Base-by-base conservation (phyloP, 805 yeast species). In the Alloascoidea africana region DNA sequence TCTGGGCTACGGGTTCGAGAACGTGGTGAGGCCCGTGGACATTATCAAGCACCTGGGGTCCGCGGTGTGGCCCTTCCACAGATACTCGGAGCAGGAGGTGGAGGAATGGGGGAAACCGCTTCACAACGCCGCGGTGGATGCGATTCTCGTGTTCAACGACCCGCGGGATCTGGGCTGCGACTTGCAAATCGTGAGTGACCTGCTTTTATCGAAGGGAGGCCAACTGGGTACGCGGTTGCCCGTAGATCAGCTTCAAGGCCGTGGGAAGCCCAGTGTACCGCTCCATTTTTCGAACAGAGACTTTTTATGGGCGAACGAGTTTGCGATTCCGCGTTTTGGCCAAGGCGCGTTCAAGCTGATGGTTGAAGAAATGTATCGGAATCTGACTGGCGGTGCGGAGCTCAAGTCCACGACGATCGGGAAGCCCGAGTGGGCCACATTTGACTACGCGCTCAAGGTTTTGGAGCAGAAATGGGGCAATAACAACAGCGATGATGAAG, bases 101-200 rank as follows among this genome's bases (percentile, higher is more conserved):
- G 55, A 58, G 13, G 45, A 52, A 34, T 73, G 62, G 56, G 65
- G 67, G 0, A 50, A 52, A 16, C 61, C 64, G 2, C 33, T 43
- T 14, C 56, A 48, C 16, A 47, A 54, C 33, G 48, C 48, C 41
- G 70, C 70, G 15, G 64, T 83, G 41, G 94, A 85, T 44, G 87
- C 86, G 2, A 63, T 87, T 1, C 58, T 87, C 42, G 85, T 86
- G 17, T 85, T 86, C 56, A 81, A 81, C 50, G 96, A 87, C 54
- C 86, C 96, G 3, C 63, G 94, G 41, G 96, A 86, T 53, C 68
- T 85, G 76, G 86, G 83, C 1, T 70, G 87, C 1, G 96, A 86
- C 53, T 49, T 77, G 5, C 96, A 86, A 58, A 67, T 87, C 14
- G 72, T 84, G 2, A 53, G 70, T 38, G 96, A 86, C 48, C 49